Percentiles rank a stretch among this genome's conserved stretches.
These are phyloP conservation scores for Coniosporium tulheliwenetii DNA, from an alignment of 2,329 filamentous ascomycete species.

Conservation along the genomic window DNA sequence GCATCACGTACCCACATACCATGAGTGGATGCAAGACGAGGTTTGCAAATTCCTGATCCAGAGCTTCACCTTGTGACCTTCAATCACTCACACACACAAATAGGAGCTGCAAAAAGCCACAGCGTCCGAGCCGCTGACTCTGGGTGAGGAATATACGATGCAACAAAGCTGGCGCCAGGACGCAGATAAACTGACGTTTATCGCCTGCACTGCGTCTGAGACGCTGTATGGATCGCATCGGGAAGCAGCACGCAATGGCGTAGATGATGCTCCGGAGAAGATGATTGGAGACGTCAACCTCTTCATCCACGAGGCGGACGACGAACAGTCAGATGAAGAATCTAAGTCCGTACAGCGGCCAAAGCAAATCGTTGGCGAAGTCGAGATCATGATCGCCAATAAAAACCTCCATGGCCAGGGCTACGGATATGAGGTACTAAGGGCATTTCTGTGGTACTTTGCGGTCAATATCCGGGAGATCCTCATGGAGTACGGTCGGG, in stretches of 20 bases:
- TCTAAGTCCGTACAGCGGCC: constrained; percentile 6
- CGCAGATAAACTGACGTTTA: constrained; percentile 82
- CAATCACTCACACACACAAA: constrained; percentile 3
- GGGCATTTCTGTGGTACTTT: constrained; percentile 57
- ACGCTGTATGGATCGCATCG: background rate
- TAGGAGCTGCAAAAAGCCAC: constrained; percentile 65
- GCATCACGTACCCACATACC: constrained; percentile 70
- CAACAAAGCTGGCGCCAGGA: constrained; percentile 75
- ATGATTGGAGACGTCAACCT: constrained; percentile 42
- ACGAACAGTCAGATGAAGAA: constrained; percentile 24
- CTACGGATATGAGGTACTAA: constrained; percentile 47
- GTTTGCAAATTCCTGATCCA: constrained; percentile 19
- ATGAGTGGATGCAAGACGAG: constrained; percentile 82
- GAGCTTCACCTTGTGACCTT: background rate
- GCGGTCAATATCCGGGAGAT: constrained; percentile 36
- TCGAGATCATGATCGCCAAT: constrained; percentile 76
- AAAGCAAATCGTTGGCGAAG: constrained; percentile 43
- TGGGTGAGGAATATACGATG: constrained; percentile 79
- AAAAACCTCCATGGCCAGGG: constrained; percentile 43
- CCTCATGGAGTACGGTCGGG: constrained; percentile 35
- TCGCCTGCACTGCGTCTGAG: constrained; percentile 45
- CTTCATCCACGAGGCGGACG: constrained; percentile 49
- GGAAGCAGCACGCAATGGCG: constrained; percentile 7
- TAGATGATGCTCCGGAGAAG: constrained; percentile 34
- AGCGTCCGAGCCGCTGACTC: constrained; percentile 67